A percentile compares a stretch with the other conserved stretches of the same genome.
These are phyloP conservation scores for Alternaria alternata DNA, from an alignment of 2,329 filamentous ascomycete species.

Conservation along the genomic window DNA sequence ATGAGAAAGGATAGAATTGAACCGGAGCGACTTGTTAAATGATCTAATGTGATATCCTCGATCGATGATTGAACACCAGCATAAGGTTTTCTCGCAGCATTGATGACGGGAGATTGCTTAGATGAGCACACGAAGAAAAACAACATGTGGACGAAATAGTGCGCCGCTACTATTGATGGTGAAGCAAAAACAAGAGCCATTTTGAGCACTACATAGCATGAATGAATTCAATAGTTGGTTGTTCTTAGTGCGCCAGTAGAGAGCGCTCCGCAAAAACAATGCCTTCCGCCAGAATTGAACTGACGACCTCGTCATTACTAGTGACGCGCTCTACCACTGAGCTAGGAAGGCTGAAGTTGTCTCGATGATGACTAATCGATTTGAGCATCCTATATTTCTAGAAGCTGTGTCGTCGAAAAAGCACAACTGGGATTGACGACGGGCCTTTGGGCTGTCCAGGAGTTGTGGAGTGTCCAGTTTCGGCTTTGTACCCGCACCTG, in stretches of 20 bases:
- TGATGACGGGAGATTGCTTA: not conserved
- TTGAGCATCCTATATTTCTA: accelerated
- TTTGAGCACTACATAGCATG: not conserved
- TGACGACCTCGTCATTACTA: conserved; percentile 52
- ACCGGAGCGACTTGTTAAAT: not conserved
- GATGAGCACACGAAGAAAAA: not conserved
- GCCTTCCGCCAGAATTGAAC: conserved; percentile 23
- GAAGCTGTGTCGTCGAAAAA: accelerated
- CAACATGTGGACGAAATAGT: not conserved
- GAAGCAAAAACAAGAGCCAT: not conserved
- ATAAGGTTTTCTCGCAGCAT: not conserved
- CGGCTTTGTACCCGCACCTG: not conserved
- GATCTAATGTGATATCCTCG: not conserved
- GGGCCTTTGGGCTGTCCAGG: not conserved
- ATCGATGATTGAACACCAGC: not conserved
- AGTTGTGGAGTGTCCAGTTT: not conserved
- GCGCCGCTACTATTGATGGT: not conserved
- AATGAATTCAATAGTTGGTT: not conserved
- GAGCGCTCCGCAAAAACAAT: not conserved
- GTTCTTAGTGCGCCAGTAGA: not conserved
- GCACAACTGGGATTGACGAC: not conserved
- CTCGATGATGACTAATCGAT: conserved; percentile 14
- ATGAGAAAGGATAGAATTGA: not conserved
- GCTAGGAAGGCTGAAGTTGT: conserved; percentile 37
- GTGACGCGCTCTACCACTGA: conserved; percentile 52